These are phyloP conservation scores for Aspergillus felis DNA, from an alignment of 2,329 filamentous ascomycete species.

Conservation along the genomic window DNA sequence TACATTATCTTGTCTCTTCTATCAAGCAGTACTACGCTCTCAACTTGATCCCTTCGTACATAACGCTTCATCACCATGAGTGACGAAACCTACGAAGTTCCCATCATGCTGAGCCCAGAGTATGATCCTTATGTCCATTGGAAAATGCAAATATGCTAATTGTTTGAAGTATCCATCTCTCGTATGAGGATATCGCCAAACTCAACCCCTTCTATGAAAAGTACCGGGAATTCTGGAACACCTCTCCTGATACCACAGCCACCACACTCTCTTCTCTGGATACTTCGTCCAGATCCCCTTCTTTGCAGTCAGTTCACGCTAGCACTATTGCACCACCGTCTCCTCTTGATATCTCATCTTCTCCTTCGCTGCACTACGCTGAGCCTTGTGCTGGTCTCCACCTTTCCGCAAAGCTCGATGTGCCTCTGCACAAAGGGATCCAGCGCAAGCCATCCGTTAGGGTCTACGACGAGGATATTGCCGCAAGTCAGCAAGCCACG, in stretches of 20 bases:
- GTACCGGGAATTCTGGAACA: constrained; percentile 18
- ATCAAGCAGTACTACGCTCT: not conserved
- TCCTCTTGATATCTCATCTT: constrained; percentile 7
- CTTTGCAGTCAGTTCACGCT: constrained; percentile 11
- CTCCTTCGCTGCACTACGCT: constrained; percentile 5
- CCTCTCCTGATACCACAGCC: constrained; percentile 7
- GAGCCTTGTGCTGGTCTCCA: not conserved
- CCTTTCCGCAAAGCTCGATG: constrained; percentile 3
- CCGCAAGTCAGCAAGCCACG: constrained; percentile 12
- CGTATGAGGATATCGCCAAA: constrained; percentile 24
- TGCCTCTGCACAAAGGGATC: constrained; percentile 9
- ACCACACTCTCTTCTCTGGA: constrained; percentile 8
- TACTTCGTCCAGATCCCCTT: constrained; percentile 15
- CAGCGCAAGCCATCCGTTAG: constrained; percentile 8
- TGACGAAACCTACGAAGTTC: constrained; percentile 20
- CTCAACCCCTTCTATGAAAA: constrained; percentile 25
- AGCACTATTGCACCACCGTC: constrained; percentile 6
- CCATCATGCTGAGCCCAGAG: constrained; percentile 26
- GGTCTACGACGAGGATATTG: constrained; percentile 5
- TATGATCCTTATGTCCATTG: constrained; percentile 11
- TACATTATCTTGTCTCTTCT: not conserved
- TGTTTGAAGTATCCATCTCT: constrained; percentile 14
- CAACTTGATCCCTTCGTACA: constrained; percentile 5
- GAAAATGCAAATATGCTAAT: constrained; percentile 6
- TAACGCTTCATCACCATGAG: constrained; percentile 7